Evolutionary conservation across 2,329 filamentous ascomycete genomes (phyloP), one percentile per base, ranked within the genome.

Genomic region (Sphaerostilbella broomeana): DNA sequence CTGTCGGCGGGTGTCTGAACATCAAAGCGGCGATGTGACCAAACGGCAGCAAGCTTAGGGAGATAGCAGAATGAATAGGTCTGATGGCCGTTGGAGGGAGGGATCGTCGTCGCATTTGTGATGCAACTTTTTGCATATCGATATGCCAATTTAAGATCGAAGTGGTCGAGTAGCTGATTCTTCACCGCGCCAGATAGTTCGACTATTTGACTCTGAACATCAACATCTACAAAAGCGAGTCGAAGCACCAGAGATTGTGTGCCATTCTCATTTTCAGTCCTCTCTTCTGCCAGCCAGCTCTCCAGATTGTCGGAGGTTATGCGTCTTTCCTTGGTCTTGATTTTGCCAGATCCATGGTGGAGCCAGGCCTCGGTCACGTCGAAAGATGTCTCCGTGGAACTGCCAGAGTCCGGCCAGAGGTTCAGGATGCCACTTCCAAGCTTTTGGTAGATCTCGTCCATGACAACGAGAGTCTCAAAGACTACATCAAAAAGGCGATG

Each of bases 1-100:
- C 45, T 43, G 5, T 40, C 36, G 4, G 40, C 13, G 2, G 36
- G n/a, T 3, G 46, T 21, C 12, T 37, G 15, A 4, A 8, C n/a
- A 2, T 6, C 40, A 16, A 48, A 49, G 19, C 35, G 38, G 19
- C 44, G 46, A 32, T 61, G 52, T 2, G 61, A 61, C 63, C 63
- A 66, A 17, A 60, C 48, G 12, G 55, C 51, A 6, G 59, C 62
- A 17, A 65, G 45, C 36, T 66, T 66, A 3, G 63, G 63, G 13
- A 57, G 54, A 30, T 63, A 64, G 38, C 55, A 57, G 40, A 64
- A 56, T 3, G 56, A 52, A 37, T 56, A 61, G 4, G 58, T 44
- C 10, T 50, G 51, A 6, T 45, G 38, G 3, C 45, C 34, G 2
- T 39, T 26, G 8, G 35, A 30, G 0, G 51, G 48, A 27, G 45